Conservation (phyloP, 495 filamentous ascomycete genomes). For the Aeminium ludgeri region DNA sequence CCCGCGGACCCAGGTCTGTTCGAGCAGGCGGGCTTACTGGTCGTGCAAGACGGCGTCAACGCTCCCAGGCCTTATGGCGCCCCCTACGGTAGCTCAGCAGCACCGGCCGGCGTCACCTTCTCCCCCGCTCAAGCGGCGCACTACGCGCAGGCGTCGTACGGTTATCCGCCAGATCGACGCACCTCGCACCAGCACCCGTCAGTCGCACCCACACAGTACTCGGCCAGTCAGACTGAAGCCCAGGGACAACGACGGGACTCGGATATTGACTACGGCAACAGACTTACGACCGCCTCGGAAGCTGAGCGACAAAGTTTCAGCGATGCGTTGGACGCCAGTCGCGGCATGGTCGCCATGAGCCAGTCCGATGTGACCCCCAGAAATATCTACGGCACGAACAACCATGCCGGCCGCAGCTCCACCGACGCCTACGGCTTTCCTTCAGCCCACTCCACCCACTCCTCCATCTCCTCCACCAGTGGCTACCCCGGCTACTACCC, state of each 20-base stretch:
- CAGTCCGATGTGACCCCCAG: slow-evolving; percentile 66
- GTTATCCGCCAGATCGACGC: slow-evolving; percentile 49
- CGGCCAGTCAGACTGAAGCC: slow-evolving; percentile 28
- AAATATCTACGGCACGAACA: slow-evolving; percentile 61
- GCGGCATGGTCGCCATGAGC: slow-evolving; percentile 89
- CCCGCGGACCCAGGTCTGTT: slow-evolving; percentile 33
- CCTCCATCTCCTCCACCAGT: slow-evolving; percentile 76
- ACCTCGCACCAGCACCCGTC: slow-evolving; percentile 87
- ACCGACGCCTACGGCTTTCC: slow-evolving; percentile 92
- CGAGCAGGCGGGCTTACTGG: slow-evolving; percentile 45
- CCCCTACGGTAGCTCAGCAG: slow-evolving; percentile 20
- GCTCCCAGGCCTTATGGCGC: slow-evolving; percentile 23
- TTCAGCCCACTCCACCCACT: slow-evolving; percentile 75
- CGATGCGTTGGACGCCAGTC: slow-evolving; percentile 75
- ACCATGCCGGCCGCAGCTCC: slow-evolving; percentile 45
- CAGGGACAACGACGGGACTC: slow-evolving; percentile 36
- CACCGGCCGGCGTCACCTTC: slow-evolving; percentile 49
- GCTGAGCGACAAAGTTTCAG: slow-evolving; percentile 46
- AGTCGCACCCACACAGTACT: slow-evolving; percentile 42
- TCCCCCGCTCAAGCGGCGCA: slow-evolving; percentile 53
- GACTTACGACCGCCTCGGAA: slow-evolving; percentile 39
- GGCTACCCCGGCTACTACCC: slow-evolving; percentile 52
- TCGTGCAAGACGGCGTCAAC: slow-evolving; percentile 56
- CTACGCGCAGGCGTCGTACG: slow-evolving; percentile 41
- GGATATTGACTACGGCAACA: slow-evolving; percentile 44